Base-by-base conservation (phyloP, 805 yeast species). In the Sugiyamaella boreocaroliniensis region DNA sequence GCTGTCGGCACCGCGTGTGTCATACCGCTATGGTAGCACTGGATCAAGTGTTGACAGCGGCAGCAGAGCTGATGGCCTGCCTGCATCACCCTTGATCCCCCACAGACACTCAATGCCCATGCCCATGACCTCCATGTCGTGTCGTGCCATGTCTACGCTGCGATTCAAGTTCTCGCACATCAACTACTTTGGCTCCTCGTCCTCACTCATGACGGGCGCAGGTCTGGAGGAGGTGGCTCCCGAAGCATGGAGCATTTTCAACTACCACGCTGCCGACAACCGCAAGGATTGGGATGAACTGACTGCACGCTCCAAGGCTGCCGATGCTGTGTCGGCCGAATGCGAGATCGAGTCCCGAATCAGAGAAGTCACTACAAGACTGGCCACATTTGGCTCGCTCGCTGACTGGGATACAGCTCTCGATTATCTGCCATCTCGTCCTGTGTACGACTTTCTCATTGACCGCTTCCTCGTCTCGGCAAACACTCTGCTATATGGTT, bases 401-500 rank as follows among this genome's bases (percentile, higher is more conserved):
- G 42, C 16, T 16, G 48, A 45, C 3, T 56, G 59, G 58, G 49
- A 50, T 42, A 46, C 43, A 14, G 54, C 55, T 5, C 43, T 56
- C 15, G 46, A 50, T 1, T 55, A 55, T 26, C 53, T 58, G 14
- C 64, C 62, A 29, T 58, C 56, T 4, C 49, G 61, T n/a, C 53
- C 48, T 29, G 37, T 62, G 4, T 55, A 61, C 29, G 60, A 60
- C 20, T 55, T 57, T 26, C 45, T 61, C 12, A 46, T 59, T 29
- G 55, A 53, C 37, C 46, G 61, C 18, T 62, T 55, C 49, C 43
- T 61, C 20, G 47, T 44, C 15, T 47, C 56, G 1, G 50, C 57
- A 22, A 63, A 63, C 46, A 22, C 53, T 34, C 40, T 61, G 18
- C 58, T 51, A 46, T 60, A 60, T n/a, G 52, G 55, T 9, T 47